phyloP scores from a whole-genome alignment of 768 basidiomycete genomes.

The Trametes sanguinea region DNA sequence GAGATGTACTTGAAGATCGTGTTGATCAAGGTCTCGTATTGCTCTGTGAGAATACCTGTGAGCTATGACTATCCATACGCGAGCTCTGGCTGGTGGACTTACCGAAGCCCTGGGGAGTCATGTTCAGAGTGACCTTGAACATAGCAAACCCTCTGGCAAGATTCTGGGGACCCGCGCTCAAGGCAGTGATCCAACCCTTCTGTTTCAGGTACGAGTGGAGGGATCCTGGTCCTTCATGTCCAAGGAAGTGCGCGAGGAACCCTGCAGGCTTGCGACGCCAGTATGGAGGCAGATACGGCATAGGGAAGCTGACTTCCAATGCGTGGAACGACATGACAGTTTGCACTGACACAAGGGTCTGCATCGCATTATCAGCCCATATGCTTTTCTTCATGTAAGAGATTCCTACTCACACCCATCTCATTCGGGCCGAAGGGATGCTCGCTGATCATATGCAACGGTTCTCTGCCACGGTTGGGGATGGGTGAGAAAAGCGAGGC shows the following conservation, averaged over 20 bases:
- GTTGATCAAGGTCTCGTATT: conserved; percentile 71
- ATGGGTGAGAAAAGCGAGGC: conserved; percentile 73
- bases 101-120: conserved; percentile 90
- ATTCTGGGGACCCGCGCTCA: conserved; percentile 69
- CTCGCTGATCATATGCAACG: conserved; percentile 64
- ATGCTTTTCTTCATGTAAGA: conserved; percentile 2
- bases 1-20: conserved; percentile 79
- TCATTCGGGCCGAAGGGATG: conserved; percentile 76
- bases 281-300: conserved; percentile 69
- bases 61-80: neutral
- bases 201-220: conserved; percentile 87
- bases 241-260: conserved; percentile 80
- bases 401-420: conserved; percentile 57
- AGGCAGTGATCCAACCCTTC: conserved; percentile 80
- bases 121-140: conserved; percentile 79
- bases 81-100: conserved; percentile 32
- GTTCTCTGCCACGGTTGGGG: conserved; percentile 58
- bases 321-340: conserved; percentile 87
- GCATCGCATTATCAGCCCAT: conserved; percentile 15
- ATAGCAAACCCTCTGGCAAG: conserved; percentile 84
- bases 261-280: conserved; percentile 79
- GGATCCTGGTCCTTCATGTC: conserved; percentile 93
- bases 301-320: conserved; percentile 78
- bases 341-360: conserved; percentile 84
- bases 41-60: conserved; percentile 46